Evolutionary conservation across 2,329 filamentous ascomycete species (phyloP), one percentile per base, ranked within the genome.

Genomic region (Aureobasidium sp.): DNA sequence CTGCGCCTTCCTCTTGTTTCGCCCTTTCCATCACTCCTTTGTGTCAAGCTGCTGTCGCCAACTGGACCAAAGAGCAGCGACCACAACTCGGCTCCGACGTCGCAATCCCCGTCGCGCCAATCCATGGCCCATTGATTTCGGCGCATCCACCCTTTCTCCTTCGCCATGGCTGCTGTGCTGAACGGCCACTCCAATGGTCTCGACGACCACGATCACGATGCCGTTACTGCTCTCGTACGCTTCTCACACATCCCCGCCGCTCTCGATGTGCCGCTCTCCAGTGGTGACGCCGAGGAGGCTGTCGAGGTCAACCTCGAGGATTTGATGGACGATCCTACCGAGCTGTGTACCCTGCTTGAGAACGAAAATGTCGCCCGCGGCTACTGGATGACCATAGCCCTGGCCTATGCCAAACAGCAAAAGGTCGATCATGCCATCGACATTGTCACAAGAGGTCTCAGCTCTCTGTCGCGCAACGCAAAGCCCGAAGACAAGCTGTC

Each of bases 351-450:
- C 34, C 83, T 99, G 56, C 86, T 99, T 66, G 93, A 99, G 77
- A 96, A 94, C 71, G 95, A 99, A 75, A 87, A 88, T 70, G 92
- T 91, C 17, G 88, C 90, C 41, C 91, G 93, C 70, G 90, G 87
- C 58, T 95, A 95, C 68, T 99, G 95, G 95, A 93, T 99, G 81
- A 93, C 91, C n/a, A 94, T 97, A 67, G 90, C 95, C 46, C 82
- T 97, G 63, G 93, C 93, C 52, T 99, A 99, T 72, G 93, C 94
- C 44, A 99, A 97, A 78, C 91, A 96, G 77, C 87, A 88, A 72
- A 96, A 96, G 77, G 85, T 94, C 65, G 92, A 97, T 72, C 89
- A 94, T 77, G 86, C 85, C 57, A 83, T 88, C 64, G 85, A 87
- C 65, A 85, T 88, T 61, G 75, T 88, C 67, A 85, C 87, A 55